A percentile compares a stretch with the other conserved stretches of the same genome.
These are phyloP conservation scores for Rozella allomycis DNA, from an alignment of 371 early-diverging fungal species.

Conservation along the genomic window DNA sequence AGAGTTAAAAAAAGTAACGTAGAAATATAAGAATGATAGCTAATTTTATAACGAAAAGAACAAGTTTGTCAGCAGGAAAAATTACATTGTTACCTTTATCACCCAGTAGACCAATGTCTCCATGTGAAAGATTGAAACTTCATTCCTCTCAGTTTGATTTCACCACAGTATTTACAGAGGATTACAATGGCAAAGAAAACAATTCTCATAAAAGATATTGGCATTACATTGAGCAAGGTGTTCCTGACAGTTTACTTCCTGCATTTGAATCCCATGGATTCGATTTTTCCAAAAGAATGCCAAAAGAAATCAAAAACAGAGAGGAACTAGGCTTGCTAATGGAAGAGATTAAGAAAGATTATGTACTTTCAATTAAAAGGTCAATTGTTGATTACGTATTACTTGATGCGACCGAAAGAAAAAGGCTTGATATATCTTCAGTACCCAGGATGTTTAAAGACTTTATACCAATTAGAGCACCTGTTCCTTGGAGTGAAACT, in stretches of 20 bases:
- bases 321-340: constrained; percentile 6
- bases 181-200: constrained; percentile 15
- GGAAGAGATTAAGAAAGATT: constrained; percentile 11
- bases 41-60: no score
- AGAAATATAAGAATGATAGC: no score
- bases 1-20: no score
- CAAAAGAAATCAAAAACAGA: constrained; percentile 2
- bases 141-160: background rate
- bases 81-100: background rate
- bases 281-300: constrained; percentile 2
- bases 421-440: constrained; percentile 14
- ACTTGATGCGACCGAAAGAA: constrained; percentile 16
- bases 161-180: constrained; percentile 4
- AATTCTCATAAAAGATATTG: constrained; percentile 24
- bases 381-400: constrained; percentile 28
- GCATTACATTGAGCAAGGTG: constrained; percentile 17
- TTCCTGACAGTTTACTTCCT: constrained; percentile 13
- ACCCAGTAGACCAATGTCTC: background rate
- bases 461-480: constrained; percentile 12
- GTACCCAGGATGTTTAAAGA: constrained; percentile 7
- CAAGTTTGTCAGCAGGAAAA: no score
- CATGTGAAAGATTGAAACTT: background rate
- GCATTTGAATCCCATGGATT: constrained; percentile 9
- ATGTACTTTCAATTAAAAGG: constrained; percentile 15
- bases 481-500: constrained; percentile 28